A percentile compares a stretch with the other conserved stretches of the same genome.
Evolutionary conservation across 225 moss, liverwort and hornwort species (phyloP).

Genomic region (Takakia lepidozioides): DNA sequence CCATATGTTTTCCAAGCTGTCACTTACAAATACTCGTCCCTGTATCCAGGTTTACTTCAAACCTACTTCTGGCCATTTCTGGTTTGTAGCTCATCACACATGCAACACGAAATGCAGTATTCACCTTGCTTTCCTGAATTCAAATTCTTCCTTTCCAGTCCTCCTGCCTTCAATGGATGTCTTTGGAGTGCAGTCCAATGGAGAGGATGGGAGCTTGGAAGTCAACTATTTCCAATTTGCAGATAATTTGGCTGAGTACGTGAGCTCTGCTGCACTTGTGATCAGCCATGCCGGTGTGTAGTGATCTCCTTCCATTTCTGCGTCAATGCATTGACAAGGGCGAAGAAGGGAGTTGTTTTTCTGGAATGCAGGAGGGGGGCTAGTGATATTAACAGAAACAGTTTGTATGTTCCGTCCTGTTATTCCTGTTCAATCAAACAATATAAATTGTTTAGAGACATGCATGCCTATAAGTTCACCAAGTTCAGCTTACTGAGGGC

Average conservation of each 20-base stretch:
- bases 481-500: not conserved
- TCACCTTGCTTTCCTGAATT: not conserved
- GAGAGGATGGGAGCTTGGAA: conserved; percentile 48
- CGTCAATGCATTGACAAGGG: too few relatives aligned
- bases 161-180: conserved; percentile 5
- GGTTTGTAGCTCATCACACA: not conserved
- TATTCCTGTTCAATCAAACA: too few relatives aligned
- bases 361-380: not conserved
- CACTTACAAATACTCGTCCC: too few relatives aligned
- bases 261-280: conserved; percentile 60
- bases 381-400: too few relatives aligned
- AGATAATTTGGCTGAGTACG: conserved; percentile 43
- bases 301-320: not conserved
- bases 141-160: not conserved
- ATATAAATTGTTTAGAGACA: too few relatives aligned
- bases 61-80: not conserved
- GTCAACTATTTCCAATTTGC: conserved; percentile 44
- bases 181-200: conserved; percentile 31
- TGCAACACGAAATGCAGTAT: not conserved
- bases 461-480: not conserved
- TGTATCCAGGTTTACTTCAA: not conserved
- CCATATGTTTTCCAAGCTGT: too few relatives aligned
- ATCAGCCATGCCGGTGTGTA: conserved; percentile 57
- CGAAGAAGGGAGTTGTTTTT: too few relatives aligned
- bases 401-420: too few relatives aligned